Evolutionary conservation across 2,329 filamentous ascomycete species (phyloP), one percentile per base, ranked within the genome.

Genomic region (Cercospora beticola): DNA sequence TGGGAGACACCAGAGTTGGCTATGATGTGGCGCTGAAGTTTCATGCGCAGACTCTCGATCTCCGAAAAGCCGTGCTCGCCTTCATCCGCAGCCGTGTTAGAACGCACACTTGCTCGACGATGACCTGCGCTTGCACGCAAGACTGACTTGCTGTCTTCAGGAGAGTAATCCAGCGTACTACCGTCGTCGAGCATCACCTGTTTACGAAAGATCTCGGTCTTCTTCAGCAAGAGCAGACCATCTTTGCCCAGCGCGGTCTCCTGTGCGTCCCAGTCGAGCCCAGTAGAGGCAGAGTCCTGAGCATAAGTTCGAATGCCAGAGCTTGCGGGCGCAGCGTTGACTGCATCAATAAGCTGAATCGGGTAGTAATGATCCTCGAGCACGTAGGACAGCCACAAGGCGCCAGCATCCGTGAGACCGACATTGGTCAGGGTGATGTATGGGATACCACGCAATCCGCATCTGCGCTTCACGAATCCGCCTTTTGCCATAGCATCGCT

Each of bases 351-450:
- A 16, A 82, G 76, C 64, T 81, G 77, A 40, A 72, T 74, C 0
- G 81, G 81, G 62, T 73, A 78, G 71, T 79, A 76, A 69, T 83
- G 81, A 33, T 78, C 72, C 54, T 76, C 75, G 18, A 83, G 64
- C 5, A 82, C 63, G 70, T 80, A 80, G 0, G 81, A 82, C 12
- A 82, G 75, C 74, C 78, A 80, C 26, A 82, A 72, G 1, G 80
- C 81, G 14, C 79, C 80, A 18, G 76, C 72, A 67, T 81, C 81
- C 16, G 72, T 74, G 67, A 83, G 74, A 2, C 72, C 74, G 12
- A 76, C 76, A 43, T 81, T 72, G 30, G 68, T 72, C 18, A 83
- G 70, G 7, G 78, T 76, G 66, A 83, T 75, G 72, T 80, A 82
- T 5, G 81, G 80, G 16, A 82, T 74, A 1, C 80, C 77, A 36